phyloP scores from a whole-genome alignment of 495 filamentous ascomycete genomes.

The Bacidia gigantensis region DNA sequence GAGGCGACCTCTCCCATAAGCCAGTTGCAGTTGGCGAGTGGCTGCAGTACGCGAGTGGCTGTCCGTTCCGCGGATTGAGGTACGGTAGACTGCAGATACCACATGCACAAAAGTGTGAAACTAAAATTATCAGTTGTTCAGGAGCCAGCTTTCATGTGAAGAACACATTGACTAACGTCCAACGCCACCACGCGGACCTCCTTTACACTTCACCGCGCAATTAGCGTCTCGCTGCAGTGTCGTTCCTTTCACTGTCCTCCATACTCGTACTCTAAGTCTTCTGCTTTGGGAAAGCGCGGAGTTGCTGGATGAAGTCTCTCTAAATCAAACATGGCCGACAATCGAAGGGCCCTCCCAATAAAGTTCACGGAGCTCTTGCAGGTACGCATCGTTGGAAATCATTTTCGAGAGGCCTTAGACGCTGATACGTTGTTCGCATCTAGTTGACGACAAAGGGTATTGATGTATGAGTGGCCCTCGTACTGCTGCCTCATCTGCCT shows the following conservation, averaged over 20 bases:
- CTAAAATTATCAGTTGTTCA: neutral
- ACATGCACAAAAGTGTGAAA: neutral
- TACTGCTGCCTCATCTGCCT: conserved; percentile 30
- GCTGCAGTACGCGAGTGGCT: too few species aligned
- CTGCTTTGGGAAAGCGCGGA: conserved; percentile 4
- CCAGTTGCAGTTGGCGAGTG: too few species aligned
- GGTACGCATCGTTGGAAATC: conserved; percentile 35
- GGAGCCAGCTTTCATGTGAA: neutral
- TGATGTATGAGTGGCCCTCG: conserved; percentile 38
- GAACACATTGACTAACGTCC: neutral
- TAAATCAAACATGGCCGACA: conserved; percentile 43
- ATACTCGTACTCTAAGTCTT: neutral
- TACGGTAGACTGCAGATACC: neutral
- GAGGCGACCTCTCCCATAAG: too few species aligned
- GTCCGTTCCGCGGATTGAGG: neutral
- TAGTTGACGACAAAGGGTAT: conserved; percentile 71
- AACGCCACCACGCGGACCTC: too few species aligned
- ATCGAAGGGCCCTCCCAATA: conserved; percentile 56
- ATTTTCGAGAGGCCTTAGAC: neutral
- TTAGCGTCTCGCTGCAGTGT: neutral
- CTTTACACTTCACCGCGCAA: neutral
- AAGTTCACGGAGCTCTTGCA: conserved; percentile 88
- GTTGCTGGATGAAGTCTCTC: conserved; percentile 23
- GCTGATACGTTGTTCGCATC: conserved; percentile 4
- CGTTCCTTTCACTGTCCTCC: neutral